Conservation (phyloP, 768 basidiomycete genomes). For the Hypholoma fasciculare region DNA sequence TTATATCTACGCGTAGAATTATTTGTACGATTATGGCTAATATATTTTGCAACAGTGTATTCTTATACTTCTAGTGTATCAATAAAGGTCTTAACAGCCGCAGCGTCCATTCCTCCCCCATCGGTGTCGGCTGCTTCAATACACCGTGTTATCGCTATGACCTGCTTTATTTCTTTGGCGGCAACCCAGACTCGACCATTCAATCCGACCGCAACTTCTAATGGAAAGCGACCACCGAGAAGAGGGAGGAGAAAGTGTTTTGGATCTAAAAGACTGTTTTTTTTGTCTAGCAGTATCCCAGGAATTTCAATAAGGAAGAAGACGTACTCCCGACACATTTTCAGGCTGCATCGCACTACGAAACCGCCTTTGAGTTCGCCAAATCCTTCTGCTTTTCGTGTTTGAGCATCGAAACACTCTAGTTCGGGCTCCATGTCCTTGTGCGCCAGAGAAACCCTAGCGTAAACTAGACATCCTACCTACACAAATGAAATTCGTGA, state of each 20-base stretch:
- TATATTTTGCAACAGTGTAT: constrained; percentile 14
- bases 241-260: constrained; percentile 81
- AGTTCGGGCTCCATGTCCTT: constrained; percentile 99
- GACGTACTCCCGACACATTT: constrained; percentile 83
- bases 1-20: not conserved
- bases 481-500: constrained; percentile 26
- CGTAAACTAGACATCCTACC: constrained; percentile 92
- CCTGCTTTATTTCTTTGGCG: constrained; percentile 69
- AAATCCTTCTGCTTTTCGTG: constrained; percentile 88
- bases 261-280: constrained; percentile 72
- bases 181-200: constrained; percentile 94
- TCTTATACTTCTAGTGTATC: constrained; percentile 40
- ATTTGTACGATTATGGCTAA: not conserved
- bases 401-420: constrained; percentile 94
- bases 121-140: constrained; percentile 83
- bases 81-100: constrained; percentile 52
- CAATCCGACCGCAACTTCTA: constrained; percentile 86
- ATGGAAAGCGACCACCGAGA: constrained; percentile 78
- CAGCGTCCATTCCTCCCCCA: constrained; percentile 61
- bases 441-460: constrained; percentile 89
- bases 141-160: constrained; percentile 74
- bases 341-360: constrained; percentile 76
- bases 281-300: not conserved
- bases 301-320: not conserved
- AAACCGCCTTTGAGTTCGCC: constrained; percentile 93